Conservation (phyloP, 495 filamentous ascomycete genomes). For the Lasiosphaeriaceae sp. region DNA sequence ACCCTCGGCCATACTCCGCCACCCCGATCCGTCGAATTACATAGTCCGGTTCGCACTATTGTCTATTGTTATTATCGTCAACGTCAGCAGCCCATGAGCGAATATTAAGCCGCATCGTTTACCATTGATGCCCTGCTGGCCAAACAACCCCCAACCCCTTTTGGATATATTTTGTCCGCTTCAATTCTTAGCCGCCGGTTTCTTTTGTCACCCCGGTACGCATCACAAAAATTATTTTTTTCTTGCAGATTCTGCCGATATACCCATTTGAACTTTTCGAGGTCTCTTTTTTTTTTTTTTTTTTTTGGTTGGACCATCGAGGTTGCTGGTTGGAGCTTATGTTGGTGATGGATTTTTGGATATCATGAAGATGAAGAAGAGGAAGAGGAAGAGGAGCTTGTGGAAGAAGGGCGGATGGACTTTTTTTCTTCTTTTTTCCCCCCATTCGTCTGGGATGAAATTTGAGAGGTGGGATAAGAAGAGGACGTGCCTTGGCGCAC, state of each 20-base stretch:
- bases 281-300: slow-evolving; percentile 1
- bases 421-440: too few species aligned
- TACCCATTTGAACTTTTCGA: slow-evolving; percentile 19
- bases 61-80: slow-evolving; percentile 1
- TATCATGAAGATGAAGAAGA: background rate
- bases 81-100: background rate
- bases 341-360: background rate
- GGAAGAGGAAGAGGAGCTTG: too few species aligned
- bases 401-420: too few species aligned
- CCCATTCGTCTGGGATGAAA: too few species aligned
- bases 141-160: background rate
- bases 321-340: slow-evolving; percentile 1
- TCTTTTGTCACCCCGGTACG: too few species aligned
- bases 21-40: background rate
- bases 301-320: slow-evolving; percentile 1
- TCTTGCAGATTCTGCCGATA: slow-evolving; percentile 16
- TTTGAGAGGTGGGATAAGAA: background rate
- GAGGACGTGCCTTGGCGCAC: background rate
- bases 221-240: slow-evolving; percentile 2
- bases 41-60: background rate
- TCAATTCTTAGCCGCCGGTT: background rate
- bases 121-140: background rate
- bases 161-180: background rate
- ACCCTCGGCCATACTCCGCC: background rate
- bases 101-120: slow-evolving; percentile 1